A percentile compares a stretch with the other conserved stretches of the same genome.
Conservation (phyloP, 371 early-diverging fungal genomes). For the Chytridium lagenaria region DNA sequence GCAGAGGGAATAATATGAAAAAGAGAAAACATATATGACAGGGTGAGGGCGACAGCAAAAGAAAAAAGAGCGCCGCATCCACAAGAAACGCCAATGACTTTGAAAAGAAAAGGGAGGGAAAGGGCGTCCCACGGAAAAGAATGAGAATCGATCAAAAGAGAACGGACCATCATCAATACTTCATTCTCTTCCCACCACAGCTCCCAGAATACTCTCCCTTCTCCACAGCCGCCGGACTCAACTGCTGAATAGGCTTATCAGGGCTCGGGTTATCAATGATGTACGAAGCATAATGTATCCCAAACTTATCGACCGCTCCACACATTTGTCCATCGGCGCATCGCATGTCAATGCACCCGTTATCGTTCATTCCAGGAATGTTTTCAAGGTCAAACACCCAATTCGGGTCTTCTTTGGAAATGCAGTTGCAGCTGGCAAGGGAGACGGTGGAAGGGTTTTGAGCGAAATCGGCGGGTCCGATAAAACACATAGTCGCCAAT, state of each 20-base stretch:
- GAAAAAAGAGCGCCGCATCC: too few relatives aligned
- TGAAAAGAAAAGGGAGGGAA: too few relatives aligned
- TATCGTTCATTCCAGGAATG: neutral
- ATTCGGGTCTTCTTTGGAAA: neutral
- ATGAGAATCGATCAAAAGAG: too few relatives aligned
- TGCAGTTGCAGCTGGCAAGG: neutral
- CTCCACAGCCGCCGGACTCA: neutral
- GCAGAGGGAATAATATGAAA: too few relatives aligned
- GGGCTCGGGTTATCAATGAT: neutral
- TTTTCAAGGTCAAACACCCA: neutral
- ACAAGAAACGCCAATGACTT: too few relatives aligned
- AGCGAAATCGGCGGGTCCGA: neutral
- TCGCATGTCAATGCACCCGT: neutral
- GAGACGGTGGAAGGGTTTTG: neutral
- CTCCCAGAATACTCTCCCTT: neutral
- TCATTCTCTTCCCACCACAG: neutral
- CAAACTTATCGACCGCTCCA: neutral
- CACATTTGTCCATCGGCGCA: neutral
- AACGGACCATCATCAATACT: too few relatives aligned
- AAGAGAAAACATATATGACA: too few relatives aligned
- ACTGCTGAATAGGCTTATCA: neutral
- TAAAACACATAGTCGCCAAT: neutral
- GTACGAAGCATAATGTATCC: neutral
- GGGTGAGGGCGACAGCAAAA: too few relatives aligned
- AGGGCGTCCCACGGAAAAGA: too few relatives aligned